phyloP scores from a whole-genome alignment of 257 asterid species.

The Solanum tacnaense region DNA sequence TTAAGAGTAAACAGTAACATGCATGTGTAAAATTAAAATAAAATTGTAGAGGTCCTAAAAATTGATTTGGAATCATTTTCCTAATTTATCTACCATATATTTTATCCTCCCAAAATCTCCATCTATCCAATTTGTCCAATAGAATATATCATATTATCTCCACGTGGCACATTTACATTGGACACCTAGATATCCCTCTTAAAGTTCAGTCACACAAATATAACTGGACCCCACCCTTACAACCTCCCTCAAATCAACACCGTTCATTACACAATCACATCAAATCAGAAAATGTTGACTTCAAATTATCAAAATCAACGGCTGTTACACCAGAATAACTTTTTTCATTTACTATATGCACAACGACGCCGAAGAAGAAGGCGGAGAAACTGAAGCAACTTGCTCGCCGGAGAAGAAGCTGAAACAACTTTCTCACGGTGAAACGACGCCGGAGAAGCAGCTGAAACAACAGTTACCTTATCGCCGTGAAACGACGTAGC shows the following conservation, averaged over 20 bases:
- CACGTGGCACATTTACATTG: slow-evolving; percentile 1
- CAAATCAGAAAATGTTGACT: background rate
- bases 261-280: background rate
- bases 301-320: background rate
- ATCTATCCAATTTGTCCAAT: background rate
- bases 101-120: background rate
- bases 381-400: background rate
- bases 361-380: background rate
- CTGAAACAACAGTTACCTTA: background rate
- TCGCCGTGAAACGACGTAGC: background rate
- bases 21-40: background rate
- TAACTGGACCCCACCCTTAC: background rate
- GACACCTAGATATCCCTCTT: background rate
- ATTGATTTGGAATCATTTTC: background rate
- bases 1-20: background rate
- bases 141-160: slow-evolving; percentile 7
- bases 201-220: background rate
- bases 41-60: background rate
- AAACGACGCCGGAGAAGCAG: background rate
- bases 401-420: background rate
- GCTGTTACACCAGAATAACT: background rate
- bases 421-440: background rate
- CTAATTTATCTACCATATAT: background rate
- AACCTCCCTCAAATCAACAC: background rate
- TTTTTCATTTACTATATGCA: background rate